Evolutionary conservation across 169 alveolate species (phyloP), one percentile per base, ranked within the genome.

Genomic region (Plasmodium chabaudi): DNA sequence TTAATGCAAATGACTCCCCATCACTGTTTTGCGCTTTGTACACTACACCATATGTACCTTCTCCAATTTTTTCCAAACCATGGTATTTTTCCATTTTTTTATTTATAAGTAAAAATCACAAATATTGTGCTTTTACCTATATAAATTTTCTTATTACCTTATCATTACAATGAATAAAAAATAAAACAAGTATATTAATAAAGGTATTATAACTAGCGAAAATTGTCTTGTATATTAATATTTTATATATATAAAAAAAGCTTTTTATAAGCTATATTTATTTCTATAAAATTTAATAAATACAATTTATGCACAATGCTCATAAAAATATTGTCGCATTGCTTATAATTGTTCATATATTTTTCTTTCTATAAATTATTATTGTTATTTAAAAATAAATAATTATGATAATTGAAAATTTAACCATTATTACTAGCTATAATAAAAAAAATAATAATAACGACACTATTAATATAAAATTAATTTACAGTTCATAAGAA

Each of bases 41-140:
- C 60, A 98, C 99, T 39, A 98, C 99, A 46, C 99, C 99, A 94
- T 98, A 98, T 47, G 99, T 98, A 46, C 99, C 99, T 87, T 98
- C 99, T 19, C 99, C 99, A 15, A 98, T 95, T 89, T 98, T 98
- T 61, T 98, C 99, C 72, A 98, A 93, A 89, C 97, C 97, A 90
- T 97, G 98, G 90, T 98, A 98, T 71, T 96, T 94, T 92, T 97
- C 98, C 97, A 96, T 95, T 21, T 84, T 46, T 60, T 63, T 60
- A 2, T 21, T 73, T 15, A 27, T 47, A 75, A 75, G 88, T 61
- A 63, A 75, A 64, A 63, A 75, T 75, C 88, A 75, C 88, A 75
- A 63, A 75, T 63, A 55, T 19, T 75, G 88, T 75, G 88, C 88
- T 75, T 75, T 75, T 75, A 75, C 88, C 64, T 27, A 55, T 61